Evolutionary conservation across 345 rosid species (phyloP).

Genomic region (Diplotaxis tenuifolia): DNA sequence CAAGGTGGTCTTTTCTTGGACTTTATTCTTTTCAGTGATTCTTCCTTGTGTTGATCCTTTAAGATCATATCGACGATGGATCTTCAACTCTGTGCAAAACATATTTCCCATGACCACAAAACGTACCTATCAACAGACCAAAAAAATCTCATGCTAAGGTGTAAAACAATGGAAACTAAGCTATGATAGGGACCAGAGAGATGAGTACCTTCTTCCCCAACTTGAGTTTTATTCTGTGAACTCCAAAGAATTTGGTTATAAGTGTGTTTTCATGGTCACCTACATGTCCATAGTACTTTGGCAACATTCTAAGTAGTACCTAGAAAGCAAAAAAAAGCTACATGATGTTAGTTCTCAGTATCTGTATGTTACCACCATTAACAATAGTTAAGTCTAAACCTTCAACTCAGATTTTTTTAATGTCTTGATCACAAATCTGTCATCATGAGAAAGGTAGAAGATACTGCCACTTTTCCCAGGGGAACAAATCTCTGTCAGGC

Average conservation of each 20-base stretch:
- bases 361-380: background rate
- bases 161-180: background rate
- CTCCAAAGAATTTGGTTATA: conserved; percentile 88
- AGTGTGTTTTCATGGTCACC: conserved; percentile 79
- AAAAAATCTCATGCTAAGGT: conserved; percentile 4
- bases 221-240: conserved; percentile 72
- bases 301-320: conserved; percentile 88
- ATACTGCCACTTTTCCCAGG: conserved; percentile 98
- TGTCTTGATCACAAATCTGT: conserved; percentile 93
- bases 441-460: conserved; percentile 85
- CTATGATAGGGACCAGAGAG: conserved; percentile 1
- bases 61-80: conserved; percentile 87
- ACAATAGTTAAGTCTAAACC: conserved; percentile 48
- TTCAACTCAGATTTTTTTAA: conserved; percentile 74
- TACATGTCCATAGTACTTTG: conserved; percentile 68
- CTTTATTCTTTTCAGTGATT: conserved; percentile 62
- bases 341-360: background rate
- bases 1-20: conserved; percentile 67
- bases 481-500: conserved; percentile 76
- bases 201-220: conserved; percentile 72
- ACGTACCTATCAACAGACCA: conserved; percentile 61
- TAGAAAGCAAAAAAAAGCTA: conserved; percentile 35
- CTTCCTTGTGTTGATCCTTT: conserved; percentile 93
- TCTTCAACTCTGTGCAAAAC: conserved; percentile 94
- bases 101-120: conserved; percentile 99